Conservation (phyloP, 1,139 yeast species). For the Petasospora rhodanensis region DNA sequence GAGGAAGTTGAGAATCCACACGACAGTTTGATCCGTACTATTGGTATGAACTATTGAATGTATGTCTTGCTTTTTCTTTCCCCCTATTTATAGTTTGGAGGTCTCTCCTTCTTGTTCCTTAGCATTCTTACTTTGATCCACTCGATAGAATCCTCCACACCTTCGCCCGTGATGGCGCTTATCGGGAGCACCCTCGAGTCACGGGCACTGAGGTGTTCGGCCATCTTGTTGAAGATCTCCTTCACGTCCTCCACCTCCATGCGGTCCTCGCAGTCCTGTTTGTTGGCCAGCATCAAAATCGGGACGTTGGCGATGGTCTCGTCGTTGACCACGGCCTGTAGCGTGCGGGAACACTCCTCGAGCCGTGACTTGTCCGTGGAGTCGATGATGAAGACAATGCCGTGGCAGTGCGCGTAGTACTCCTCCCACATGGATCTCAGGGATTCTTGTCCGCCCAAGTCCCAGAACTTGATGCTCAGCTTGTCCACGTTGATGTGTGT, state of each 20-base stretch:
- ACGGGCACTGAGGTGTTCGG: constrained; percentile 81
- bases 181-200: constrained; percentile 89
- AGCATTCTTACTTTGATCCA: constrained; percentile 80
- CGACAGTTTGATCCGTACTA: constrained; percentile 15
- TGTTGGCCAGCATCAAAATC: constrained; percentile 88
- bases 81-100: constrained; percentile 47
- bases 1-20: constrained; percentile 8
- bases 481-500: constrained; percentile 49
- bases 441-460: constrained; percentile 88
- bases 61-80: too few species aligned
- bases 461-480: constrained; percentile 80
- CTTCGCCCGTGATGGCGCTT: constrained; percentile 82
- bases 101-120: constrained; percentile 69
- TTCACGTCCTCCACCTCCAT: constrained; percentile 76
- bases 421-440: constrained; percentile 82
- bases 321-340: constrained; percentile 45
- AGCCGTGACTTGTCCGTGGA: constrained; percentile 81
- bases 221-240: constrained; percentile 73
- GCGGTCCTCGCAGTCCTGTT: constrained; percentile 85
- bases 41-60: constrained; percentile 26
- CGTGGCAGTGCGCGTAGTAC: constrained; percentile 83
- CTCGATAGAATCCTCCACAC: constrained; percentile 79
- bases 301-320: constrained; percentile 69
- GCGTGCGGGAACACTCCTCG: constrained; percentile 72
- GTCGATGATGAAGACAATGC: constrained; percentile 87